A percentile compares a stretch with the other conserved stretches of the same genome.
phyloP scores from a whole-genome alignment of 345 rosid species.

The Brassica juncea region DNA sequence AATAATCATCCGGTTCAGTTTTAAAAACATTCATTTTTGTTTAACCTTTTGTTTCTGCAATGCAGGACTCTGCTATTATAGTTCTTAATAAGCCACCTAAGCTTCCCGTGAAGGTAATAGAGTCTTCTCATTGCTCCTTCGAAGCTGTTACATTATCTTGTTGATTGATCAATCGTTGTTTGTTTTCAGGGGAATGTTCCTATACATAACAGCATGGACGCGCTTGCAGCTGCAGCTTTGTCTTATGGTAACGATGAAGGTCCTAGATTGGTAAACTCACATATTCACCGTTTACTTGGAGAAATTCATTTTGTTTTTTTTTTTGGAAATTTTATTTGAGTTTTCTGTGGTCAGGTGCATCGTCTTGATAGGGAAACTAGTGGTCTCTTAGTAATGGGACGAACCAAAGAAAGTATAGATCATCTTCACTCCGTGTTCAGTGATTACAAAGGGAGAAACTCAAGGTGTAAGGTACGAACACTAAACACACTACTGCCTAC shows the following conservation, averaged over 20 bases:
- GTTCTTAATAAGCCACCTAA: conserved; percentile 89
- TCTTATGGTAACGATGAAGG: conserved; percentile 78
- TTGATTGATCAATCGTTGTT: background rate
- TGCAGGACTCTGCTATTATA: conserved; percentile 76
- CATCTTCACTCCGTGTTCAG: conserved; percentile 72
- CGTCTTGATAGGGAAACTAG: conserved; percentile 93
- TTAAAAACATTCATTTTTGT: background rate
- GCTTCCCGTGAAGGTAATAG: conserved; percentile 81
- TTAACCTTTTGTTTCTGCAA: conserved; percentile 14
- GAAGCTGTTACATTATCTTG: conserved; percentile 20
- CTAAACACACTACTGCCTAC: background rate
- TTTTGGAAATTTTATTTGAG: background rate
- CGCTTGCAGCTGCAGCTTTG: conserved; percentile 90
- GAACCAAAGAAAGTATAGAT: conserved; percentile 70
- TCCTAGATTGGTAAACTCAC: conserved; percentile 71
- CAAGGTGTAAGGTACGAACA: conserved; percentile 58
- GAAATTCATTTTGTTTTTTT: background rate
- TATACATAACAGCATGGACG: conserved; percentile 95
- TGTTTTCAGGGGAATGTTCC: conserved; percentile 69
- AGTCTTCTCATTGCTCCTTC: background rate
- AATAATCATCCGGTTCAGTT: too few relatives aligned
- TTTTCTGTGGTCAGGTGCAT: conserved; percentile 60
- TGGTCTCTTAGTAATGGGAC: conserved; percentile 80
- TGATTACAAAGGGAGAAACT: conserved; percentile 51
- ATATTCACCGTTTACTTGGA: background rate